These are phyloP conservation scores for Trichoderma parareesei DNA, from an alignment of 495 filamentous ascomycete species.

Conservation along the genomic window DNA sequence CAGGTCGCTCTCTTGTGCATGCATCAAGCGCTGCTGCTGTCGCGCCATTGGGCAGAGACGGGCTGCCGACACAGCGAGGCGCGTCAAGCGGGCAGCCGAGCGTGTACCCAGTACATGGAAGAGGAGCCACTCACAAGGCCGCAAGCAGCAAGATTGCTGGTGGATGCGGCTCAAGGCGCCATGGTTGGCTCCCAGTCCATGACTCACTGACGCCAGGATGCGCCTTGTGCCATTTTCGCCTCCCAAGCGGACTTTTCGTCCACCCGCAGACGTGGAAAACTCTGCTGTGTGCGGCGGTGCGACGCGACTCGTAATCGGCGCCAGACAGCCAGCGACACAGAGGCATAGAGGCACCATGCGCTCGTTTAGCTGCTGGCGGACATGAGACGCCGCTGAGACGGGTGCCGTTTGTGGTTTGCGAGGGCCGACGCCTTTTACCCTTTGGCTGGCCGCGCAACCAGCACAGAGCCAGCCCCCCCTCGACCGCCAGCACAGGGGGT, in stretches of 20 bases:
- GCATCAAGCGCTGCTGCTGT: not conserved
- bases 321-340: not conserved
- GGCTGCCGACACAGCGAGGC: not conserved
- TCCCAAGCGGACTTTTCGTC: not conserved
- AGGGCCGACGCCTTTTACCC: not conserved
- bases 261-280: not conserved
- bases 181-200: conserved; percentile 4
- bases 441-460: not conserved
- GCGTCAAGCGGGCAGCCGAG: not conserved
- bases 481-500: not conserved
- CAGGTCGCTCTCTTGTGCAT: not conserved
- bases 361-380: not conserved
- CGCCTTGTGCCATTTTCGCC: conserved; percentile 9
- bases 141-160: conserved; percentile 7
- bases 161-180: conserved; percentile 2
- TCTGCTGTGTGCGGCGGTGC: conserved; percentile 9
- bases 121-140: conserved; percentile 2
- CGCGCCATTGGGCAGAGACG: not conserved
- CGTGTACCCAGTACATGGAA: not conserved
- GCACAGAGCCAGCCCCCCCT: too few species aligned
- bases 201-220: conserved; percentile 9
- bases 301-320: conserved; percentile 2
- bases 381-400: conserved; percentile 8
- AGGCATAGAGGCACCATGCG: not conserved
- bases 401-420: not conserved